phyloP scores from a whole-genome alignment of 2,329 filamentous ascomycete genomes.

The Neofusicoccum sp. region DNA sequence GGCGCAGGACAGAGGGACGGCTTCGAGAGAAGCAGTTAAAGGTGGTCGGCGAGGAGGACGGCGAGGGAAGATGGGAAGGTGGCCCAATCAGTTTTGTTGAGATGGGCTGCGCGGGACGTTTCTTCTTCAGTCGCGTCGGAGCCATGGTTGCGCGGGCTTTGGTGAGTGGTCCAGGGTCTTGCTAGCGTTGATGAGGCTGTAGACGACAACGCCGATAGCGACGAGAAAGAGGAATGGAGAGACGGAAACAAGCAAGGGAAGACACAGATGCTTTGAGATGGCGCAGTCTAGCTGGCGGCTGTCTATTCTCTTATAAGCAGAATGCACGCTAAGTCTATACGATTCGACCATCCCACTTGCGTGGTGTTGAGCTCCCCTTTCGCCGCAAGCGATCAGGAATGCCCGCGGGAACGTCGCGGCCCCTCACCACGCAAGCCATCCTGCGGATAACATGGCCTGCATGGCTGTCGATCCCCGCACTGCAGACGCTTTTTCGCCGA shows the following conservation, averaged over 20 bases:
- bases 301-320: slow-evolving; percentile 15
- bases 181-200: not conserved
- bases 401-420: not conserved
- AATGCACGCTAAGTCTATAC: slow-evolving; percentile 15
- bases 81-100: not conserved
- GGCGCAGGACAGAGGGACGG: too few species aligned
- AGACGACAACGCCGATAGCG: not conserved
- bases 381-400: slow-evolving; percentile 13
- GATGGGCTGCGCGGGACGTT: not conserved
- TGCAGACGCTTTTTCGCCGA: not conserved
- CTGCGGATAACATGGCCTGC: not conserved
- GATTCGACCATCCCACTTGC: slow-evolving; percentile 11
- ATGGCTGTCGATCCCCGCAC: not conserved
- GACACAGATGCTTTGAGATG: not conserved
- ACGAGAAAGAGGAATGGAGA: not conserved
- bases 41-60: not conserved
- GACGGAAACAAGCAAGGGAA: not conserved
- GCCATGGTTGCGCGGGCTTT: slow-evolving; percentile 13
- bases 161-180: not conserved
- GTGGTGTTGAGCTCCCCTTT: slow-evolving; percentile 11
- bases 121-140: not conserved
- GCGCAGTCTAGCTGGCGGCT: not conserved
- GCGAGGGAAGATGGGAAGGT: not conserved
- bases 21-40: too few species aligned
- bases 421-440: not conserved